These are phyloP conservation scores for Teunomyces kruisii DNA, from an alignment of 805 yeast genomes.

Conservation along the genomic window DNA sequence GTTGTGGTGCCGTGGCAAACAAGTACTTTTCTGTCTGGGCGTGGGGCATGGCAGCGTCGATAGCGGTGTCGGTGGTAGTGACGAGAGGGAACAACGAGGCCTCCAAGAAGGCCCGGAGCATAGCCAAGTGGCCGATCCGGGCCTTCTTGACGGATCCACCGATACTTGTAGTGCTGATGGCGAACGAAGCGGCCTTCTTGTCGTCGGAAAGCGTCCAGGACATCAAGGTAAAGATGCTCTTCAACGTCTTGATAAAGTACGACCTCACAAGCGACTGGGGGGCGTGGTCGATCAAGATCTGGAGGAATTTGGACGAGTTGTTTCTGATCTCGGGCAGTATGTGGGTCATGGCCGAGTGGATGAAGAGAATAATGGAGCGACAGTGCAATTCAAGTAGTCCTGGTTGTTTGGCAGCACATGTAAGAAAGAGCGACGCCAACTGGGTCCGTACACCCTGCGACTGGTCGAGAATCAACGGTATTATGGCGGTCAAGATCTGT, in stretches of 20 bases:
- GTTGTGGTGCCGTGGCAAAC: conserved; percentile 56
- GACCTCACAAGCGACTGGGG: conserved; percentile 57
- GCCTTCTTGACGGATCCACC: conserved; percentile 38
- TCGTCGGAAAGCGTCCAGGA: conserved; percentile 63
- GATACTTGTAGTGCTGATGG: conserved; percentile 34
- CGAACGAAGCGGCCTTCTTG: conserved; percentile 34
- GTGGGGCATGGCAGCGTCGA: conserved; percentile 38
- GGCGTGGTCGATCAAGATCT: conserved; percentile 55
- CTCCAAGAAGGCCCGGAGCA: conserved; percentile 44
- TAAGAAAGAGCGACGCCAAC: conserved; percentile 46
- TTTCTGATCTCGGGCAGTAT: conserved; percentile 72
- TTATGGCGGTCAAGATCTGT: conserved; percentile 53
- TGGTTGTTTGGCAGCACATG: conserved; percentile 49
- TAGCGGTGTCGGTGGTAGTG: conserved; percentile 16
- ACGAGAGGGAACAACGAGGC: conserved; percentile 38
- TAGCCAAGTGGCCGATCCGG: conserved; percentile 40
- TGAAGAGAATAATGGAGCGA: conserved; percentile 61
- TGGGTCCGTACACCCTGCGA: conserved; percentile 64
- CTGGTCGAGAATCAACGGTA: conserved; percentile 67
- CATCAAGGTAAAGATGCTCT: conserved; percentile 64
- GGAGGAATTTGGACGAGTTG: conserved; percentile 69
- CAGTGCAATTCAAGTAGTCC: conserved; percentile 62
- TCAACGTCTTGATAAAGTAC: conserved; percentile 68
- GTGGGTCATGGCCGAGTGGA: conserved; percentile 93
- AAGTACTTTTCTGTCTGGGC: conserved; percentile 53